Conservation (phyloP, 768 basidiomycete species). For the Trametes meyenii region DNA sequence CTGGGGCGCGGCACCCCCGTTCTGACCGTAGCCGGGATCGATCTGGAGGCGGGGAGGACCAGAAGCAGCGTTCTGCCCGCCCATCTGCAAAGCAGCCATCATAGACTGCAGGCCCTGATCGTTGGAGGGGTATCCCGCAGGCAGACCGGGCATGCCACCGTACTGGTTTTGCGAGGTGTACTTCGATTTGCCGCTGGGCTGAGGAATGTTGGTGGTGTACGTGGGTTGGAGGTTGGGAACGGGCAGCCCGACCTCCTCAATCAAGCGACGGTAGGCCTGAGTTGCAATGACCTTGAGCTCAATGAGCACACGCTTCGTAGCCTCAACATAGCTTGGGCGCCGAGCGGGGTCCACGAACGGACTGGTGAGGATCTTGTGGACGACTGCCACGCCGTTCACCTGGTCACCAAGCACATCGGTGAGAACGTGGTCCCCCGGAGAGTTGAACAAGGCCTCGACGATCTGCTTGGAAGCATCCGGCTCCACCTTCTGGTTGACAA, state of each 20-base stretch:
- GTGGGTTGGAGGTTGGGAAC: conserved; percentile 86
- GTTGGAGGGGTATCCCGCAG: conserved; percentile 78
- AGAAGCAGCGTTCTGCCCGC: conserved; percentile 82
- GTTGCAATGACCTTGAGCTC: conserved; percentile 93
- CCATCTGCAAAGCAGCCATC: conserved; percentile 93
- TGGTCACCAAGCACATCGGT: conserved; percentile 96
- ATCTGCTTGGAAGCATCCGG: conserved; percentile 85
- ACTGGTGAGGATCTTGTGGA: conserved; percentile 91
- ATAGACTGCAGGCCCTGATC: conserved; percentile 88
- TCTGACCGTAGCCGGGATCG: conserved; percentile 60
- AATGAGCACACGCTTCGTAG: conserved; percentile 87
- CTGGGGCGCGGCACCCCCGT: conserved; percentile 23
- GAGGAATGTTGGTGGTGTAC: conserved; percentile 62
- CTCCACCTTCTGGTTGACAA: conserved; percentile 96
- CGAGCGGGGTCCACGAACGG: conserved; percentile 76
- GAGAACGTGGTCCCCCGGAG: conserved; percentile 85
- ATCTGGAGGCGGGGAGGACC: conserved; percentile 74
- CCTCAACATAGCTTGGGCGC: conserved; percentile 74
- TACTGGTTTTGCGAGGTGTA: conserved; percentile 54
- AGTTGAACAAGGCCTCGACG: conserved; percentile 89
- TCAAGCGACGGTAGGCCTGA: conserved; percentile 89
- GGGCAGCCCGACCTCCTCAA: conserved; percentile 93
- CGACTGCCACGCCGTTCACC: conserved; percentile 91
- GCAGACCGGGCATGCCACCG: conserved; percentile 68
- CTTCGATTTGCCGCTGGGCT: conserved; percentile 64